Evolutionary conservation across 2,329 filamentous ascomycete genomes (phyloP).

Genomic region (Cladophialophora chaetospira): DNA sequence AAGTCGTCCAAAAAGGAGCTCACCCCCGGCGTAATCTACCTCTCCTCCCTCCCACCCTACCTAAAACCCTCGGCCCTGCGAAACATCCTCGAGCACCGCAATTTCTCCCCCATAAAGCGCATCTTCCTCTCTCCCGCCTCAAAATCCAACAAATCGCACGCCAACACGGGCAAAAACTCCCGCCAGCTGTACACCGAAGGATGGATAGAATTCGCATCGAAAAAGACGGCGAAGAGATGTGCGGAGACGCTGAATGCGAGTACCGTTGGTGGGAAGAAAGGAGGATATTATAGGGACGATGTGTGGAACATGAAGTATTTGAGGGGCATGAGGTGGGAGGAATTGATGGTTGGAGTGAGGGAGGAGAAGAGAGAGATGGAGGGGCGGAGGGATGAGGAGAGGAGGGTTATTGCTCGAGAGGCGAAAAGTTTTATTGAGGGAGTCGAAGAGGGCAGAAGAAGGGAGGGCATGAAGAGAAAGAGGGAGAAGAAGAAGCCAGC

Average conservation of each 20-base stretch:
- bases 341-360: slow-evolving; percentile 49
- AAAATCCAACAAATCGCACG: slow-evolving; percentile 12
- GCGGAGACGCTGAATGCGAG: slow-evolving; percentile 49
- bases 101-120: slow-evolving; percentile 46
- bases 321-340: slow-evolving; percentile 45
- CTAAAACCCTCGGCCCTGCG: slow-evolving; percentile 52
- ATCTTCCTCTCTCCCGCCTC: slow-evolving; percentile 46
- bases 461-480: slow-evolving; percentile 49
- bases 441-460: slow-evolving; percentile 37
- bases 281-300: slow-evolving; percentile 50
- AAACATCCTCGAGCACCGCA: slow-evolving; percentile 43
- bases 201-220: slow-evolving; percentile 51
- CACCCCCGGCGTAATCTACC: slow-evolving; percentile 44
- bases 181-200: slow-evolving; percentile 48
- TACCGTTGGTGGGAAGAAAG: slow-evolving; percentile 47
- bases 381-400: slow-evolving; percentile 45
- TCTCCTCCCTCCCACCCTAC: slow-evolving; percentile 50
- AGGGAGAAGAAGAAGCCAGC: slow-evolving; percentile 42
- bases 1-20: slow-evolving; percentile 29
- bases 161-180: slow-evolving; percentile 41
- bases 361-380: slow-evolving; percentile 47
- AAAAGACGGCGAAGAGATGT: slow-evolving; percentile 48
- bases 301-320: slow-evolving; percentile 52
- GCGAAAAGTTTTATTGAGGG: slow-evolving; percentile 48
- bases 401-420: slow-evolving; percentile 46